Evolutionary conservation across 148 eudicot species (phyloP), one percentile per base, ranked within the genome.

Genomic region (Limonium bicolor): DNA sequence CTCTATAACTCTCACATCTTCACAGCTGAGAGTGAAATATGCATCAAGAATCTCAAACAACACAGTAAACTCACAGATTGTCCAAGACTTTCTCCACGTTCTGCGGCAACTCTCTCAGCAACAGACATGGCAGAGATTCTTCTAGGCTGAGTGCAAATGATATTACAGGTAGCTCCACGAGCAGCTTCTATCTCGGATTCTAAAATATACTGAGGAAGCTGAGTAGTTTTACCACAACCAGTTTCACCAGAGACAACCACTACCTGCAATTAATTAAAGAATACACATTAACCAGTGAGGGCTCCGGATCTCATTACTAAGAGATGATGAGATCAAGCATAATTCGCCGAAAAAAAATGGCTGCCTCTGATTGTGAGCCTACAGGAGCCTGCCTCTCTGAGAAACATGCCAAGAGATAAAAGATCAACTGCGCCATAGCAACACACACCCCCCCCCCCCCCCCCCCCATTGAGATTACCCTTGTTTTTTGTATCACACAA

Each of bases 141-240:
- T 64, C 97, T 70, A 0, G 97, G 97, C 56, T 88, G 97, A 61
- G 97, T 88, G 60, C 97, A 88, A 23, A 88, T 80, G 43, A 88
- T 73, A 65, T 56, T 88, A 67, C 97, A 88, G 52, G 62, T 45
- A 61, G 93, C 94, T 56, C 97, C 97, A 48, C 80, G 71, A 39
- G 69, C 73, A 31, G 82, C 87, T 64, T 80, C 97, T 54, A 71
- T 78, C 69, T 83, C 94, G 46, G 94, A 72, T 67, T 88, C 97
- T 61, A 88, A 67, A 41, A 88, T 84, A 73, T 72, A 88, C 48
- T 88, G 97, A 53, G 97, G 97, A 66, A 88, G 77, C 60, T 88
- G 97, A 48, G 97, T 88, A 46, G 97, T 88, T 56, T 88, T 88
- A 45, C 97, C 97, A 63, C 97, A 88, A 22, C 97, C 97, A 52